Conservation (phyloP, 306 rosid genomes). For the Neltuma alba region DNA sequence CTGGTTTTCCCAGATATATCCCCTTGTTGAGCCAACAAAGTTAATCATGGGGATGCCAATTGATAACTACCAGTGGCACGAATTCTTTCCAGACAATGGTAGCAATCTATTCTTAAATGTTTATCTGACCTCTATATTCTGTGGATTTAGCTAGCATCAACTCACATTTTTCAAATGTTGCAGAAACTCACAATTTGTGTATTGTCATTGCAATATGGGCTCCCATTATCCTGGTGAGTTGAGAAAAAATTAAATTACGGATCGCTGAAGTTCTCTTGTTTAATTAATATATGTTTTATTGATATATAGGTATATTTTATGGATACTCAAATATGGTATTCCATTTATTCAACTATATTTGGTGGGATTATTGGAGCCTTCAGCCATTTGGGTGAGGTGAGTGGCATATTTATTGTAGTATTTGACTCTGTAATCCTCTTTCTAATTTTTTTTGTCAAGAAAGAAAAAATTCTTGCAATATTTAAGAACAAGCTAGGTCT, state of each 20-base stretch:
- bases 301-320: constrained; percentile 65
- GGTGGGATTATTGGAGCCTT: constrained; percentile 77
- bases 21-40: constrained; percentile 67
- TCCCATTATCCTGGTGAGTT: constrained; percentile 70
- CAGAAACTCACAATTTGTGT: constrained; percentile 52
- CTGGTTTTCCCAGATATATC: constrained; percentile 52
- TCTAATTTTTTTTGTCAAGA: neutral
- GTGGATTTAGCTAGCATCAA: constrained; percentile 16
- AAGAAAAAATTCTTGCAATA: neutral
- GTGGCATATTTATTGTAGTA: constrained; percentile 15
- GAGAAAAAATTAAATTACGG: neutral
- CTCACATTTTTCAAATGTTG: constrained; percentile 28
- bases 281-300: constrained; percentile 10
- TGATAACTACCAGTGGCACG: constrained; percentile 70
- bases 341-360: constrained; percentile 68
- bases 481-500: neutral
- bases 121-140: constrained; percentile 2
- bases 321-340: constrained; percentile 83
- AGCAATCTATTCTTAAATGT: constrained; percentile 14
- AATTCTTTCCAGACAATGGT: constrained; percentile 73
- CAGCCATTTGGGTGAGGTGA: constrained; percentile 84
- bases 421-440: neutral
- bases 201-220: constrained; percentile 69
- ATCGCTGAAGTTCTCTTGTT: neutral
- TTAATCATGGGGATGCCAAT: constrained; percentile 57